Conservation (phyloP, 805 yeast genomes). For the Cyberlindnera saturnus region DNA sequence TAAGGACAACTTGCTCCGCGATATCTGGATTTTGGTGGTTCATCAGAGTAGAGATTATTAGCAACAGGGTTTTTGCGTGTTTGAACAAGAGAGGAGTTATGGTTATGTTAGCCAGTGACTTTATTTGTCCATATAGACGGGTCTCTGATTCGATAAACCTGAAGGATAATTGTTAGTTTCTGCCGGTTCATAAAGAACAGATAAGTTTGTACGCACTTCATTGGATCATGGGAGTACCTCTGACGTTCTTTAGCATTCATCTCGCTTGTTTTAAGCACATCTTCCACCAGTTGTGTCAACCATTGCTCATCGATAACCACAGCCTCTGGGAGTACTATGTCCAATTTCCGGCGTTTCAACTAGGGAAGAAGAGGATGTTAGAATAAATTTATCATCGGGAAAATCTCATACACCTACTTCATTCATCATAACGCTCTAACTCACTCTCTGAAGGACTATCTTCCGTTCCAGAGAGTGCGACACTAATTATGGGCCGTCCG, state of each 20-base stretch:
- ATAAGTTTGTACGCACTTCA: not conserved
- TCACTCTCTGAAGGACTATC: too few species aligned
- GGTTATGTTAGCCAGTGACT: constrained; percentile 15
- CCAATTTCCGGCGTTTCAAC: constrained; percentile 10
- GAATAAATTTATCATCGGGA: not conserved
- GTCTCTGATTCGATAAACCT: constrained; percentile 17
- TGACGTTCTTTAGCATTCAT: constrained; percentile 9
- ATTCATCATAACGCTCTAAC: too few species aligned
- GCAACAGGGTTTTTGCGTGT: not conserved
- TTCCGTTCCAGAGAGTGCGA: too few species aligned
- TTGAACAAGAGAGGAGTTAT: constrained; percentile 8
- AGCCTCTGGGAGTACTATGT: not conserved
- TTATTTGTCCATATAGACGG: constrained; percentile 8
- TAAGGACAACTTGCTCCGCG: constrained; percentile 7
- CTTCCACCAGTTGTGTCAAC: constrained; percentile 7
- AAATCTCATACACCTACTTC: too few species aligned
- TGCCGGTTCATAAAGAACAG: not conserved
- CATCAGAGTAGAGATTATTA: constrained; percentile 1
- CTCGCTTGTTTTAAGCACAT: not conserved
- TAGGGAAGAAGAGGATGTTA: not conserved
- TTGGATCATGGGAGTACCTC: constrained; percentile 12
- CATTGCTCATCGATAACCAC: constrained; percentile 10
- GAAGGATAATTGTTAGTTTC: not conserved
- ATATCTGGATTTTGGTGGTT: constrained; percentile 17
- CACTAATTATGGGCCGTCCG: too few species aligned